These are phyloP conservation scores for Yamadazyma jaroonii DNA, from an alignment of 1,139 yeast species.

Conservation along the genomic window DNA sequence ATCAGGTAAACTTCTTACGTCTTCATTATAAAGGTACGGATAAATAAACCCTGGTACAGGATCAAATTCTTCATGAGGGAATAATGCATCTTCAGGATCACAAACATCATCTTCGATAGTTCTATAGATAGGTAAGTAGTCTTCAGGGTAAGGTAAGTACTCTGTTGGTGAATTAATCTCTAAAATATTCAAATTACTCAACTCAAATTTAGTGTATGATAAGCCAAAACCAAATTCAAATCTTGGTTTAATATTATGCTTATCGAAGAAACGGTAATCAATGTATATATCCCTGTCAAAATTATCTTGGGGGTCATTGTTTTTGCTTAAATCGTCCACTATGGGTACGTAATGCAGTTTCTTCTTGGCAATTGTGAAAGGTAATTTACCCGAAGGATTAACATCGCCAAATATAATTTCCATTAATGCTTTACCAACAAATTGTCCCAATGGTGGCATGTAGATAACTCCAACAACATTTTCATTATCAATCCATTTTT, in stretches of 20 bases:
- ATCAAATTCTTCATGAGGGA: constrained; percentile 52
- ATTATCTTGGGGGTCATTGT: constrained; percentile 45
- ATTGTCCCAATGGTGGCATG: constrained; percentile 60
- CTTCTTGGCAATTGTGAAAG: constrained; percentile 61
- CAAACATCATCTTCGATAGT: constrained; percentile 47
- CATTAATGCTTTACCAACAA: constrained; percentile 39
- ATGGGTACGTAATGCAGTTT: constrained; percentile 53
- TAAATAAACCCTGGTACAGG: constrained; percentile 54
- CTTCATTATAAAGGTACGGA: constrained; percentile 49
- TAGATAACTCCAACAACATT: constrained; percentile 56
- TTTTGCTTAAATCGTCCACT: constrained; percentile 37
- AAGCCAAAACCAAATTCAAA: constrained; percentile 64
- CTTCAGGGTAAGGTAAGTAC: constrained; percentile 49
- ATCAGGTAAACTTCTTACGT: constrained; percentile 38
- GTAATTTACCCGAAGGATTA: constrained; percentile 62
- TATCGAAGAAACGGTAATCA: constrained; percentile 58
- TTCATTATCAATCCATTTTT: constrained; percentile 56
- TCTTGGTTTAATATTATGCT: constrained; percentile 53
- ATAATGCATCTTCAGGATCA: constrained; percentile 55
- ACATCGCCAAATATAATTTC: constrained; percentile 53
- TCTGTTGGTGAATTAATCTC: constrained; percentile 46
- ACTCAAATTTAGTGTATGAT: constrained; percentile 50
- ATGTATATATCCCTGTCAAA: constrained; percentile 48
- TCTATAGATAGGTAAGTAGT: constrained; percentile 40
- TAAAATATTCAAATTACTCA: constrained; percentile 36